phyloP scores from a whole-genome alignment of 148 eudicot genomes.

The Arbutus unedo region DNA sequence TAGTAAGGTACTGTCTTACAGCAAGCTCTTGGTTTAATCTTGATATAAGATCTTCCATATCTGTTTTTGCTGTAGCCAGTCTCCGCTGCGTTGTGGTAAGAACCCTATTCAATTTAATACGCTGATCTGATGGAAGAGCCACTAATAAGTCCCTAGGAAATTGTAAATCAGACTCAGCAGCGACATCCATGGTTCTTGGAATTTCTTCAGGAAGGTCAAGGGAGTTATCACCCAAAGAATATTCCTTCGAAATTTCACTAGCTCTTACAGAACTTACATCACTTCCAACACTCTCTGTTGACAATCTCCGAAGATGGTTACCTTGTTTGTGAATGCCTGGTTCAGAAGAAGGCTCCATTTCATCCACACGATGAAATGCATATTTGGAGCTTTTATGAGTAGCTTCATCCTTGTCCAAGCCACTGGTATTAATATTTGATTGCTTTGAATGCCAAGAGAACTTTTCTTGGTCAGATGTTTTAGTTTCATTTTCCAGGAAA shows the following conservation, averaged over 20 bases:
- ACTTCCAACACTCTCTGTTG: slow-evolving; percentile 59
- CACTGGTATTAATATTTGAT: slow-evolving; percentile 15
- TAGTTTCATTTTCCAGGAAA: slow-evolving; percentile 36
- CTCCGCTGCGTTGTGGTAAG: slow-evolving; percentile 63
- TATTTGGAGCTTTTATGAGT: slow-evolving; percentile 27
- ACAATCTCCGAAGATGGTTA: slow-evolving; percentile 35
- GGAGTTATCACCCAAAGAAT: slow-evolving; percentile 32
- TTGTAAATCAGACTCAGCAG: slow-evolving; percentile 30
- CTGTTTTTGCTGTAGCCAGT: slow-evolving; percentile 72
- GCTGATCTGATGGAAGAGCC: slow-evolving; percentile 68
- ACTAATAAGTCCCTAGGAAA: slow-evolving; percentile 48
- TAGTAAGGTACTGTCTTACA: slow-evolving; percentile 76
- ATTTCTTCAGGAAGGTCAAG: slow-evolving; percentile 38
- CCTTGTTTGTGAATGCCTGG: slow-evolving; percentile 30
- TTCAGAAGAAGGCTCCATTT: slow-evolving; percentile 29
- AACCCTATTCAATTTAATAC: slow-evolving; percentile 67
- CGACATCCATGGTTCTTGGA: slow-evolving; percentile 28
- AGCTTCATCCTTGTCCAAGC: slow-evolving; percentile 19
- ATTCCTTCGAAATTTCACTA: slow-evolving; percentile 39
- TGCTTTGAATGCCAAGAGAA: slow-evolving; percentile 28
- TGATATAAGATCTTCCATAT: slow-evolving; percentile 87
- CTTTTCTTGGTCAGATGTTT: slow-evolving; percentile 32
- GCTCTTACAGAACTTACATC: slow-evolving; percentile 39
- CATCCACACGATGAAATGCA: slow-evolving; percentile 27
- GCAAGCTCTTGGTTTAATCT: slow-evolving; percentile 87